Evolutionary conservation across 1,284 basidiomycete genomes (phyloP), one percentile per base, ranked within the genome.

Genomic region (Irpex sp.): DNA sequence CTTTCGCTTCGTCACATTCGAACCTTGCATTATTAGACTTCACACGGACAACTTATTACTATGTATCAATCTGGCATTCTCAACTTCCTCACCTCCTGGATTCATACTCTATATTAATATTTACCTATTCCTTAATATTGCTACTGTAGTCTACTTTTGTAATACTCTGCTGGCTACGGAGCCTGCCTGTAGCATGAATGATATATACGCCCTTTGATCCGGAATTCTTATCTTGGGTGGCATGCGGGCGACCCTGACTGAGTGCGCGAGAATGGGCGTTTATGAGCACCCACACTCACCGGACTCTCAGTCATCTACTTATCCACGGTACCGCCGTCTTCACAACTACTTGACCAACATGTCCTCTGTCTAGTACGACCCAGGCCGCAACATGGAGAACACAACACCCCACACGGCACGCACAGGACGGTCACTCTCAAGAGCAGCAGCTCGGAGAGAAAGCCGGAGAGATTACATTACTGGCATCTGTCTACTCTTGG

Each of bases 401-500:
- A 9, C 31, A 55, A 5, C 17, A 15, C 53, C 53, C 9, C 53
- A 26, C 11, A 33, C 53, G 26, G 53, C 33, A 31, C 13, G 53
- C 9, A 55, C 53, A 35, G 53, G 15, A 55, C 53, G 53, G 9
- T 55, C 53, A 35, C 19, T 35, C 15, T 55, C 53, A 9, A 31
- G 53, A 35, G 53, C 53, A 35, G 53, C 53, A 33, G 53, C 53
- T 35, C 17, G 33, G 26, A 13, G 33, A 26, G 53, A 55, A 35
- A 55, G 53, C 53, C 55, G 74, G 67, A 80, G 72, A 59, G 80
- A 90, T 66, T 94, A 93, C 76, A 72, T 83, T 58, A 71, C 87
- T 58, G 94, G 94, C 60, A 86, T 95, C 57, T 75, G 78, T 43
- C 79, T 96, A 33, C 82, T 96, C 21, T 75, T 95, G 4, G 68